Evolutionary conservation across 2,329 filamentous ascomycete species (phyloP).

Genomic region (Talaromyces marneffei): DNA sequence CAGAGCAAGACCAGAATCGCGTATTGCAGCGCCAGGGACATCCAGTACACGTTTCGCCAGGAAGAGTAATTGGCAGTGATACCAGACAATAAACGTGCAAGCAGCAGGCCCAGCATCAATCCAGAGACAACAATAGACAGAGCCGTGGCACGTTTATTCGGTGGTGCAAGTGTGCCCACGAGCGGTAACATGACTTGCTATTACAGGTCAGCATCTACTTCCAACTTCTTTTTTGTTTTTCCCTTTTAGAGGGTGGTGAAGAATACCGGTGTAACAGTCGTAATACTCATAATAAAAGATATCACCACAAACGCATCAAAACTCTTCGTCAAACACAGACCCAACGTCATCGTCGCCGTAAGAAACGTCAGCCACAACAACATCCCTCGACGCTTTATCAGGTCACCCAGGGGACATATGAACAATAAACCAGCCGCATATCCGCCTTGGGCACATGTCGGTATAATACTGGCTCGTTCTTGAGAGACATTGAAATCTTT

Average conservation of each 20-base stretch:
- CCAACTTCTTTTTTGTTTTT: conserved; percentile 56
- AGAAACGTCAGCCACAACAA: conserved; percentile 62
- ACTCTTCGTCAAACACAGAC: conserved; percentile 61
- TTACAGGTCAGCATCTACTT: conserved; percentile 54
- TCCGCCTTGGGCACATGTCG: conserved; percentile 72
- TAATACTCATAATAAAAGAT: conserved; percentile 68
- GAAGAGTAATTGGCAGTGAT: conserved; percentile 66
- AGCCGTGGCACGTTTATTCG: conserved; percentile 60
- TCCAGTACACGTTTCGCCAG: conserved; percentile 76
- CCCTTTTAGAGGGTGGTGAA: neutral
- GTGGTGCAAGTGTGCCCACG: conserved; percentile 70
- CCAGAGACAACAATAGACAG: conserved; percentile 71
- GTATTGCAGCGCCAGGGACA: conserved; percentile 66
- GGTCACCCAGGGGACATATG: conserved; percentile 68
- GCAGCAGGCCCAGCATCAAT: conserved; percentile 66
- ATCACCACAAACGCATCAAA: conserved; percentile 62
- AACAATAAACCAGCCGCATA: conserved; percentile 70
- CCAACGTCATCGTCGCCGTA: conserved; percentile 63
- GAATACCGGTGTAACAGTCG: conserved; percentile 64
- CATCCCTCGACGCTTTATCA: conserved; percentile 61
- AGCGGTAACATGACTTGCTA: conserved; percentile 69
- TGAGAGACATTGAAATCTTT: conserved; percentile 64
- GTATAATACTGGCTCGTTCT: conserved; percentile 61
- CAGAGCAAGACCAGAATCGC: conserved; percentile 61
- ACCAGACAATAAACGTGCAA: conserved; percentile 70